A percentile compares a stretch with the other conserved stretches of the same genome.
phyloP scores from a whole-genome alignment of 768 basidiomycete genomes.

The Termitomyces sp. region DNA sequence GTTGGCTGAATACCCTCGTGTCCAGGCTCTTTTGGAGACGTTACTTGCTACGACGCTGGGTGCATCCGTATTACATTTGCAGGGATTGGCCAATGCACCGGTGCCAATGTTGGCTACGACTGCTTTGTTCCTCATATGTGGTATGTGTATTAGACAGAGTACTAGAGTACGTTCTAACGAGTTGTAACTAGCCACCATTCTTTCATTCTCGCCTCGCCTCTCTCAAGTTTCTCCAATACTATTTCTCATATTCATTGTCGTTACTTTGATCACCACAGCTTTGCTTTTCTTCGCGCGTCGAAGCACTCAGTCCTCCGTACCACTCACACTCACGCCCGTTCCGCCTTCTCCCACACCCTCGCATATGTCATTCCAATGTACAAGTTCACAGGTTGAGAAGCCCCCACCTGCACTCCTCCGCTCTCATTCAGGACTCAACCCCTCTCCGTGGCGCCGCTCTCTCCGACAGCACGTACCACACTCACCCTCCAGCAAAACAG shows the following conservation, averaged over 20 bases:
- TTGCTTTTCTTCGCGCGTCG: not conserved
- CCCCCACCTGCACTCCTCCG: not conserved
- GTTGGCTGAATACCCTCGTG: not conserved
- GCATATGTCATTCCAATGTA: not conserved
- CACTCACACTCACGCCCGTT: not conserved
- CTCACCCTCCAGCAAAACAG: not conserved
- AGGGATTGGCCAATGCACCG: not conserved
- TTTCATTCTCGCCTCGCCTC: conserved; percentile 5
- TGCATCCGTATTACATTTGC: conserved; percentile 9
- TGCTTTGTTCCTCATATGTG: conserved; percentile 5
- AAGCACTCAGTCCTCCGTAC: not conserved
- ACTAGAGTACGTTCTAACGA: not conserved
- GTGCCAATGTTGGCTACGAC: conserved; percentile 1
- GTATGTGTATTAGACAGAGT: not conserved
- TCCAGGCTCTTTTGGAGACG: conserved; percentile 7
- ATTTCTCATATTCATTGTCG: conserved; percentile 4
- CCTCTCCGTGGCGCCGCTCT: not conserved
- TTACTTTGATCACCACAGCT: conserved; percentile 1
- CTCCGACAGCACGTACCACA: not conserved
- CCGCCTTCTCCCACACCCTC: conserved; percentile 2
- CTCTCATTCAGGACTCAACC: not conserved
- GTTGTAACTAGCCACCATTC: conserved; percentile 6
- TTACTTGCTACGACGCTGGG: conserved; percentile 5
- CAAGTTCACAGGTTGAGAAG: not conserved
- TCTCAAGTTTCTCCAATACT: conserved; percentile 6